Conservation (phyloP, 345 rosid genomes). For the Cardamine occulta region DNA sequence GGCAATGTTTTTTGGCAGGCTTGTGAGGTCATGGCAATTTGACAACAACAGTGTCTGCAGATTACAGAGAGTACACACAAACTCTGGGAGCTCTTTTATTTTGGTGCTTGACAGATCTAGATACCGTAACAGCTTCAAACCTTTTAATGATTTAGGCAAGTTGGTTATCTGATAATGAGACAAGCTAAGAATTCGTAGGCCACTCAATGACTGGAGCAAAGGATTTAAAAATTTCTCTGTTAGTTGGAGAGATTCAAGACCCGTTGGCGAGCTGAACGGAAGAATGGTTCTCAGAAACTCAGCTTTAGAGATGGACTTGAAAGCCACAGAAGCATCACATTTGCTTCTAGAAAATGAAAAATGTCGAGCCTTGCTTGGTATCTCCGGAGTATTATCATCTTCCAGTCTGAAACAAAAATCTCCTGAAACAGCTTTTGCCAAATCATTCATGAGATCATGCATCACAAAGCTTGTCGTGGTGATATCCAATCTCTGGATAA, state of each 20-base stretch:
- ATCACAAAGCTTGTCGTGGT: slow-evolving; percentile 41
- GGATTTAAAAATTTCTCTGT: slow-evolving; percentile 35
- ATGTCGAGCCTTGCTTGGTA: slow-evolving; percentile 41
- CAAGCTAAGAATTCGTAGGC: slow-evolving; percentile 42
- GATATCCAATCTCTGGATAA: slow-evolving; percentile 34
- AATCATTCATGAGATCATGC: slow-evolving; percentile 53
- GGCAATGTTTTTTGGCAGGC: slow-evolving; percentile 46
- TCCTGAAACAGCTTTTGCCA: slow-evolving; percentile 48
- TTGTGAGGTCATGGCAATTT: slow-evolving; percentile 29
- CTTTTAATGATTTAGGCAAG: slow-evolving; percentile 42
- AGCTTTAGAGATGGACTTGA: slow-evolving; percentile 37
- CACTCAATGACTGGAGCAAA: slow-evolving; percentile 29
- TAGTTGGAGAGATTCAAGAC: slow-evolving; percentile 44
- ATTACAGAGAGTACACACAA: slow-evolving; percentile 41
- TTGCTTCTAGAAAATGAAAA: slow-evolving; percentile 49
- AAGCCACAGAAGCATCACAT: slow-evolving; percentile 39
- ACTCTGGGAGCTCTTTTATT: slow-evolving; percentile 42
- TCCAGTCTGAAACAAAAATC: slow-evolving; percentile 48
- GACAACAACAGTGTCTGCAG: slow-evolving; percentile 46
- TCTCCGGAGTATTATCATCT: slow-evolving; percentile 28
- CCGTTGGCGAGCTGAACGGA: slow-evolving; percentile 39
- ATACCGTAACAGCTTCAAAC: slow-evolving; percentile 44
- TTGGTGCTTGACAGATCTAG: slow-evolving; percentile 46
- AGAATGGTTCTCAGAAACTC: slow-evolving; percentile 42
- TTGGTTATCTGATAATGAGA: slow-evolving; percentile 41